Base-by-base conservation (phyloP, 306 rosid species). In the Lithocarpus polystachyus region DNA sequence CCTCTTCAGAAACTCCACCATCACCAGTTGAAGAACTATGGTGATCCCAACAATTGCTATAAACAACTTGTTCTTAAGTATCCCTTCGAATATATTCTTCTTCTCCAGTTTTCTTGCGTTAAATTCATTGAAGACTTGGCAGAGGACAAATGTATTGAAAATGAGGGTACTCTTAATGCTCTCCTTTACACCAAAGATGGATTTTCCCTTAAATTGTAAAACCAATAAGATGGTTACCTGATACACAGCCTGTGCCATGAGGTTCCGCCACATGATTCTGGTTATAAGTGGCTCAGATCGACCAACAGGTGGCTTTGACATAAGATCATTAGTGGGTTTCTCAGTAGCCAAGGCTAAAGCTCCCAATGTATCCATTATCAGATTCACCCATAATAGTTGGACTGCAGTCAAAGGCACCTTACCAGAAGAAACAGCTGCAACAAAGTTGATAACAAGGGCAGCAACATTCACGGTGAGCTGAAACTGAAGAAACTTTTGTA, bases 351-450 rank as follows among this genome's bases (percentile, higher is more conserved):
- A 73, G 60, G 83, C 83, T 74, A 80, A 80, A 67, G 83, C 83
- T 74, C 83, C 83, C 59, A 80, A 20, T 18, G 83, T 80, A 59
- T 80, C 79, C 83, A 80, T 80, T 68, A 80, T 80, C 4, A 80
- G 70, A 40, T 80, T 80, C 26, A 80, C 83, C 83, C 83, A 80
- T 26, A 80, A 68, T 64, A 80, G 23, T 57, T 80, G 83, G 31
- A 80, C 83, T 19, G 79, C 53, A 23, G 83, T 80, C 29, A 80
- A 22, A 0, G 79, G 79, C 3, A 80, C 79, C 69, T 80, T 80
- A 4, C 79, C 75, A 3, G 79, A 80, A 2, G 79, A 80, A 19
- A 80, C 22, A 26, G 62, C 83, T 1, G 79, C 83, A 22, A 73
- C 52, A 64, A 74, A 67, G 70, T 80, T 80, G 4, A 80, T 71